Evolutionary conservation across 164 flowering plant species (phyloP).

Genomic region (Santalum album): DNA sequence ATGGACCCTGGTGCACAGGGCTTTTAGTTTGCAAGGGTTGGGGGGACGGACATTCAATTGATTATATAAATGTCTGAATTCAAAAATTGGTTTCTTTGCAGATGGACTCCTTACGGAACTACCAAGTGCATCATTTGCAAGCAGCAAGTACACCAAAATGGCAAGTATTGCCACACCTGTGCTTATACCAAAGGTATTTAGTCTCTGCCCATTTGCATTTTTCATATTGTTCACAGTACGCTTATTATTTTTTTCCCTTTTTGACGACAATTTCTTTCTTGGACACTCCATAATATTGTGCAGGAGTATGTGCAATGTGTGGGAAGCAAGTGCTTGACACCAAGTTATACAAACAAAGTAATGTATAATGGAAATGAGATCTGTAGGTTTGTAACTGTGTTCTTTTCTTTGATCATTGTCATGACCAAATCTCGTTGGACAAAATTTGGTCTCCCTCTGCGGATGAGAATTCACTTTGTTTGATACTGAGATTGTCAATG

Average conservation of each 20-base stretch:
- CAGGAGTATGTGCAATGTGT: conserved; percentile 99
- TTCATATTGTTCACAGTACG: background rate
- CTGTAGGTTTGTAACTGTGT: background rate
- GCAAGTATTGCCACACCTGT: conserved; percentile 91
- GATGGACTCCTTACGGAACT: conserved; percentile 94
- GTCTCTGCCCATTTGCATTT: background rate
- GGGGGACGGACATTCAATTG: too few species aligned
- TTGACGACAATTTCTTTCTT: background rate
- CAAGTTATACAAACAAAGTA: conserved; percentile 82
- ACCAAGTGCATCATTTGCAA: conserved; percentile 93
- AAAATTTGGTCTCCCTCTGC: background rate
- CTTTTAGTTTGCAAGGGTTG: too few species aligned
- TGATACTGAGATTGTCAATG: background rate
- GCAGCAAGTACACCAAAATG: conserved; percentile 98
- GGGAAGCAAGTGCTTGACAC: conserved; percentile 96
- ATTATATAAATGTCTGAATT: background rate
- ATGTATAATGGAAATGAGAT: conserved; percentile 33
- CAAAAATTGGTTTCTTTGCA: conserved; percentile 19
- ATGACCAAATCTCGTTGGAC: background rate
- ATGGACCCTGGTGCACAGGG: too few species aligned
- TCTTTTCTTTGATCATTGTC: background rate
- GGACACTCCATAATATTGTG: conserved; percentile 11
- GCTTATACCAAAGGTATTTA: conserved; percentile 80
- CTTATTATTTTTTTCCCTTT: background rate
- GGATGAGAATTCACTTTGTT: background rate